These are phyloP conservation scores for Chenopodium album DNA, from an alignment of 148 eudicot species.

Conservation along the genomic window DNA sequence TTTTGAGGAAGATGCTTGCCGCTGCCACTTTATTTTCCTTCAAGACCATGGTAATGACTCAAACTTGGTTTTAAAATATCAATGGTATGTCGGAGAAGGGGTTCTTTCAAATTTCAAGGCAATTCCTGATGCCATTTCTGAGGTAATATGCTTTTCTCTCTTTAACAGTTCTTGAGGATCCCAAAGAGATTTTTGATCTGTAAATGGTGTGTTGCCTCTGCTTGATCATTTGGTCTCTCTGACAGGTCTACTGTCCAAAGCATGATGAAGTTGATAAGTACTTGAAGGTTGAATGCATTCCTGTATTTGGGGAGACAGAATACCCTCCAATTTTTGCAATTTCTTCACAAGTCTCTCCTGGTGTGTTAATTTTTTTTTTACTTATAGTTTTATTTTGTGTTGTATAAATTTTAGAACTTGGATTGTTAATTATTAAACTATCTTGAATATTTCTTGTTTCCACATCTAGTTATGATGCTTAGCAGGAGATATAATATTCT, in stretches of 20 bases:
- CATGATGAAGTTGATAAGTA: slow-evolving; percentile 62
- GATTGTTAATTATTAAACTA: background rate
- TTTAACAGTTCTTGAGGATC: background rate
- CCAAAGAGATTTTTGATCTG: slow-evolving; percentile 7
- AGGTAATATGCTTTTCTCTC: slow-evolving; percentile 45
- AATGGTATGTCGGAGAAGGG: slow-evolving; percentile 85
- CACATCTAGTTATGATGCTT: background rate
- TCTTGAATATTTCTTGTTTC: background rate
- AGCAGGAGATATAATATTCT: background rate
- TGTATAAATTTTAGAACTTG: slow-evolving; percentile 1
- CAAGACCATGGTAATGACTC: slow-evolving; percentile 52
- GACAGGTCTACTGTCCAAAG: slow-evolving; percentile 78
- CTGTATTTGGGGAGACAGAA: slow-evolving; percentile 61
- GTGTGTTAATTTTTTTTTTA: slow-evolving; percentile 37
- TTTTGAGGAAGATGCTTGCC: slow-evolving; percentile 92
- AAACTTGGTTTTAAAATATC: slow-evolving; percentile 72
- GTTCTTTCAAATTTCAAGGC: slow-evolving; percentile 61
- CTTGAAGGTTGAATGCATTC: slow-evolving; percentile 88
- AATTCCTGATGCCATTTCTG: slow-evolving; percentile 65
- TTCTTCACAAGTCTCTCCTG: slow-evolving; percentile 81
- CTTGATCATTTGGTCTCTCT: slow-evolving; percentile 13
- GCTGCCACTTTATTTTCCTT: slow-evolving; percentile 79
- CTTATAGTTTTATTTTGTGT: background rate
- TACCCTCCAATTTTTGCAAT: slow-evolving; percentile 85
- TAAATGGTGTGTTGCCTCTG: background rate